Base-by-base conservation (phyloP, 371 early-diverging fungal species). In the Mortierella sp. region DNA sequence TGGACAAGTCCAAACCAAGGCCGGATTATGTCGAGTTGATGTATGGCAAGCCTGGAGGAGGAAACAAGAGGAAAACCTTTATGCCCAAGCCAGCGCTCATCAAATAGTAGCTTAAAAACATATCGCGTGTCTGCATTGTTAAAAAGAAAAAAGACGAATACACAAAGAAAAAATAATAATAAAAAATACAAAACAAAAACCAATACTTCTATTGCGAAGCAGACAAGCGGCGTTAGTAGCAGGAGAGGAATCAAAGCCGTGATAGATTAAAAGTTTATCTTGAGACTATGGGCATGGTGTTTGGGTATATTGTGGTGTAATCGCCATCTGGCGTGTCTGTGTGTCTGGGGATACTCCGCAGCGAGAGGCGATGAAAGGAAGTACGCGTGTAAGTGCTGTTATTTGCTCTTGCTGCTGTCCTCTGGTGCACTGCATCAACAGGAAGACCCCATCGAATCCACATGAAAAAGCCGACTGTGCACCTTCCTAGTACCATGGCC, bases 1-100 rank as follows among this genome's bases (percentile, higher is more conserved):
- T 80, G 47, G 86, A 85, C 78, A 85, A 85, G 77, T 75, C 82
- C 11, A 71, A 80, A 71, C 82, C 86, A 48, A 58, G 86, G 34
- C 80, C 80, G 31, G 86, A 85, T 65, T 85, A 85, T 79, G 74
- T 85, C 44, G 85, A 85, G 47, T 63, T 85, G 76, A 85, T 85
- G 85, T 85, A 85, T 72, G 85, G 85, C 70, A 85, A 79, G 77
- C 82, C 73, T 38, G 73, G 73, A 34, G 16, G 65, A 0, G 82
- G 82, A 44, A 84, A 84, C 70, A 85, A 85, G 75, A 72, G 85
- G 19, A 85, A 85, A 75, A 77, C 85, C 0, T 85, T 85, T 58
- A 81, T 74, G 81, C 85, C 85, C 47, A 85, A 85, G 50, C 85
- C 85, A 54, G 80, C 81, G 0, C 74, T 85, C 21, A 85, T 85